These are phyloP conservation scores for Leccinum pellstonianum DNA, from an alignment of 768 basidiomycete genomes.

Conservation along the genomic window DNA sequence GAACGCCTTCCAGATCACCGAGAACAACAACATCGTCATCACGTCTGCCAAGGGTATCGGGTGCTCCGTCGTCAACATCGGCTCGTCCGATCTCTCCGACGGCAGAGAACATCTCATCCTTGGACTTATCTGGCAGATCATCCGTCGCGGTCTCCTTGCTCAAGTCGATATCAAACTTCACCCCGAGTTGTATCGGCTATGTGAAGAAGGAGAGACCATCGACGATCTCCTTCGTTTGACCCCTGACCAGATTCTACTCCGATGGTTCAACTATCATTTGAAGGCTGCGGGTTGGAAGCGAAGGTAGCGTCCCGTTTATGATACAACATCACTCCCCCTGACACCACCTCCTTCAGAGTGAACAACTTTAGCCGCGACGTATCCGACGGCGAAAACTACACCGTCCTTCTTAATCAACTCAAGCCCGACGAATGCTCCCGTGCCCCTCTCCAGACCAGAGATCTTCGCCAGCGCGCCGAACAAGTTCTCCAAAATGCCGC, in stretches of 20 bases:
- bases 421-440: slow-evolving; percentile 91
- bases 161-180: slow-evolving; percentile 99
- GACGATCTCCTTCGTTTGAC: slow-evolving; percentile 93
- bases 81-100: slow-evolving; percentile 87
- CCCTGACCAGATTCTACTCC: slow-evolving; percentile 94
- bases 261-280: slow-evolving; percentile 99
- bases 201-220: slow-evolving; percentile 96
- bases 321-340: background rate
- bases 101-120: slow-evolving; percentile 96
- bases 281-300: slow-evolving; percentile 92
- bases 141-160: slow-evolving; percentile 85
- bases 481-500: slow-evolving; percentile 94
- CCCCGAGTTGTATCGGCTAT: slow-evolving; percentile 92
- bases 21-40: slow-evolving; percentile 99
- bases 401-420: slow-evolving; percentile 91
- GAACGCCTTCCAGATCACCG: slow-evolving; percentile 98
- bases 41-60: slow-evolving; percentile 97
- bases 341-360: slow-evolving; percentile 53
- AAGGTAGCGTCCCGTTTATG: slow-evolving; percentile 45
- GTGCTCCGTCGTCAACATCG: slow-evolving; percentile 98
- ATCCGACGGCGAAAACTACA: slow-evolving; percentile 97
- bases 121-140: slow-evolving; percentile 98
- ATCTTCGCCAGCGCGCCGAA: slow-evolving; percentile 84
- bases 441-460: slow-evolving; percentile 84
- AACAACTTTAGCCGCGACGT: slow-evolving; percentile 98